Evolutionary conservation across 2,329 filamentous ascomycete genomes (phyloP).

Genomic region (Fusarium hainanense): DNA sequence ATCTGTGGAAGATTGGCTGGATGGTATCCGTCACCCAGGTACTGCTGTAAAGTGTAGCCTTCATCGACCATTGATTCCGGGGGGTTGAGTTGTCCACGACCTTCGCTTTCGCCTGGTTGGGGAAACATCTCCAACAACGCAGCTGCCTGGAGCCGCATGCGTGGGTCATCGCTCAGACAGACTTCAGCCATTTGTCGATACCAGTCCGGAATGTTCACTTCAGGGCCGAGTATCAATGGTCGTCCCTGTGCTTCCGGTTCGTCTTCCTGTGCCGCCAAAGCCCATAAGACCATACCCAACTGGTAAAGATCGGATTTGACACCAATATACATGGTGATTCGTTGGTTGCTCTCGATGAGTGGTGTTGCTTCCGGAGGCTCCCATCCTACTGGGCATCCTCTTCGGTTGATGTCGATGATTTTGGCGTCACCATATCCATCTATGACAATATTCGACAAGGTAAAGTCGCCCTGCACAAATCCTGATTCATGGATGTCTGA

Average conservation of each 20-base stretch:
- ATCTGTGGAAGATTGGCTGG: conserved; percentile 51
- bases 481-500: conserved; percentile 95
- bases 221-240: conserved; percentile 71
- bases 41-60: conserved; percentile 54
- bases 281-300: conserved; percentile 97
- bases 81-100: conserved; percentile 34
- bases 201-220: conserved; percentile 78
- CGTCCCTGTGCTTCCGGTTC: conserved; percentile 85
- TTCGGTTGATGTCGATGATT: conserved; percentile 97
- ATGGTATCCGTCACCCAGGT: conserved; percentile 52
- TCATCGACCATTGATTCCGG: conserved; percentile 56
- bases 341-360: conserved; percentile 87
- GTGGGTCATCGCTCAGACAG: conserved; percentile 81
- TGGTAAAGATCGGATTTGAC: conserved; percentile 98
- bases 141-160: conserved; percentile 77
- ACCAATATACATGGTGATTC: conserved; percentile 96
- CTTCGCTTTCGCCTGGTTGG: conserved; percentile 18
- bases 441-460: conserved; percentile 95
- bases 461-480: conserved; percentile 98
- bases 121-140: conserved; percentile 79
- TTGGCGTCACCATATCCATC: conserved; percentile 86
- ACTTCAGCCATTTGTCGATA: conserved; percentile 79
- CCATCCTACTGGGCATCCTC: conserved; percentile 98
- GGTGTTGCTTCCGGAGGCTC: conserved; percentile 91
- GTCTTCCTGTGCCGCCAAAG: conserved; percentile 85